phyloP scores from a whole-genome alignment of 2,329 filamentous ascomycete genomes.

The Hypoxylon sp. region DNA sequence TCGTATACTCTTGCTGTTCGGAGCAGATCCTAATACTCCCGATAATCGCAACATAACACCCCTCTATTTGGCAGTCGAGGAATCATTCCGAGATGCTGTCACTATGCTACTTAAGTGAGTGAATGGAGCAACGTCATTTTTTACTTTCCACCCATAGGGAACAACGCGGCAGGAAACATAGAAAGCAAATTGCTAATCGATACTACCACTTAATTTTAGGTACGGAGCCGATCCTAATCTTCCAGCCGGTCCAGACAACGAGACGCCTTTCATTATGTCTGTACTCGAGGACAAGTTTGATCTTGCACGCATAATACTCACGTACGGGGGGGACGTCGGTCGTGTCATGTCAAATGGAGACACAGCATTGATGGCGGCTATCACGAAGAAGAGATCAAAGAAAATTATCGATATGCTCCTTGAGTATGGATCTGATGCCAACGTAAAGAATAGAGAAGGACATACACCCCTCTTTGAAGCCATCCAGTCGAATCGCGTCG shows the following conservation, averaged over 20 bases:
- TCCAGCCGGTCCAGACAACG: constrained; percentile 63
- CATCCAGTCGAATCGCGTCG: constrained; percentile 62
- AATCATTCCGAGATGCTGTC: constrained; percentile 69
- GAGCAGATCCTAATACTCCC: constrained; percentile 68
- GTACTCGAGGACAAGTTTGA: constrained; percentile 67
- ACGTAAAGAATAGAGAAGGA: constrained; percentile 65
- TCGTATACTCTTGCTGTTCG: constrained; percentile 69
- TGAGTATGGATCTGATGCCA: constrained; percentile 65
- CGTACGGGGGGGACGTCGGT: constrained; percentile 72
- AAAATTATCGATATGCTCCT: constrained; percentile 63
- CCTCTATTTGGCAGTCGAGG: constrained; percentile 66
- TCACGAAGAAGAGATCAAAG: constrained; percentile 65
- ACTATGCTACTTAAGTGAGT: constrained; percentile 69
- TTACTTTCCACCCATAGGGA: background rate
- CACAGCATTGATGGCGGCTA: constrained; percentile 72
- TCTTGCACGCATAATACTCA: constrained; percentile 71
- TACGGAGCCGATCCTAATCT: constrained; percentile 74
- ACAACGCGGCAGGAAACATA: background rate
- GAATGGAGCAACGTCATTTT: background rate
- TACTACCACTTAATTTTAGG: constrained; percentile 2
- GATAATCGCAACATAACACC: constrained; percentile 67
- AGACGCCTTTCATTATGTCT: constrained; percentile 69
- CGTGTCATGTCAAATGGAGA: constrained; percentile 69
- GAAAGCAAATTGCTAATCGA: constrained; percentile 17
- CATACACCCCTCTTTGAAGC: constrained; percentile 67